Conservation (phyloP, 768 basidiomycete species). For the Strobilomyces confusus region DNA sequence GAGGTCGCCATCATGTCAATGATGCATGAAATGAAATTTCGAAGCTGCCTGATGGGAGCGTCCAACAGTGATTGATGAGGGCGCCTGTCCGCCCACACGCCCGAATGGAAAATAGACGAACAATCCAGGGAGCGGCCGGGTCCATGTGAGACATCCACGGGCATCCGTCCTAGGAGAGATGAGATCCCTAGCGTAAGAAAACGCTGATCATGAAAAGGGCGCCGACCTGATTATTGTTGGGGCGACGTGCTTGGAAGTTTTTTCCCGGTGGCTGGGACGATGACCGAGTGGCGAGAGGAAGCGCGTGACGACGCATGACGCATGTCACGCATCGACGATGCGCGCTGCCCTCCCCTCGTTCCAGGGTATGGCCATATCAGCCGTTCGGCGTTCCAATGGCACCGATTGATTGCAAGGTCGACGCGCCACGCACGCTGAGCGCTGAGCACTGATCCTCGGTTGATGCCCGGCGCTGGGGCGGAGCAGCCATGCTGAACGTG, state of each 20-base stretch:
- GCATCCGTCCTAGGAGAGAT: conserved; percentile 11
- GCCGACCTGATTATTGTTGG: background rate
- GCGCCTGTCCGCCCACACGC: conserved; percentile 10
- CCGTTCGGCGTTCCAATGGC: background rate
- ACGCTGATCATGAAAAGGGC: conserved; percentile 26
- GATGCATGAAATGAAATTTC: conserved; percentile 10
- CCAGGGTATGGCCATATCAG: background rate
- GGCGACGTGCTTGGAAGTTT: background rate
- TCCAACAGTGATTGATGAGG: conserved; percentile 7
- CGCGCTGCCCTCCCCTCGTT: no score
- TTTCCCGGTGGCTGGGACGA: background rate
- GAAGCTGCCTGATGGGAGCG: conserved; percentile 16
- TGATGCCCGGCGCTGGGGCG: background rate
- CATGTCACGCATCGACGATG: background rate
- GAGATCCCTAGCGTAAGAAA: conserved; percentile 2
- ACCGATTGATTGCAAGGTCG: background rate
- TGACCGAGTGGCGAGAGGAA: background rate
- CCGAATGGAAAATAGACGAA: conserved; percentile 5
- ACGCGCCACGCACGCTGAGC: background rate
- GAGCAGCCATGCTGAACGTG: background rate
- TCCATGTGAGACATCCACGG: conserved; percentile 1
- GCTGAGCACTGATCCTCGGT: conserved; percentile 1
- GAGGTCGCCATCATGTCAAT: conserved; percentile 1
- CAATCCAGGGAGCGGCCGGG: background rate
- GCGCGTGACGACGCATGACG: background rate